Evolutionary conservation across 78 protist genomes (phyloP).

Genomic region (Dictyostelium capitatum): DNA sequence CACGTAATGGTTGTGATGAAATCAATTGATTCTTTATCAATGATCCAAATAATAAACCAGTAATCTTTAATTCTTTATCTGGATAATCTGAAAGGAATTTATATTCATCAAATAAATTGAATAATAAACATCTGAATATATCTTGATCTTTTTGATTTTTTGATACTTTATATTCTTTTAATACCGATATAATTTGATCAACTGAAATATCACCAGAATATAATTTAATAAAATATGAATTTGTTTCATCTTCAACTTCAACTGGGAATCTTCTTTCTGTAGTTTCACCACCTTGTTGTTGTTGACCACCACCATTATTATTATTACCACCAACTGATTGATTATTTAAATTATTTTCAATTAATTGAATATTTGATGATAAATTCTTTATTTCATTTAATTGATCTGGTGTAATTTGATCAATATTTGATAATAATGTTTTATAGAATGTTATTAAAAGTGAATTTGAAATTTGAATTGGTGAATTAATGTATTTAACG

Average conservation of each 20-base stretch:
- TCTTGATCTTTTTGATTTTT: slow-evolving; percentile 82
- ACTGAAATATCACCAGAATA: slow-evolving; percentile 81
- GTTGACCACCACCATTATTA: neutral
- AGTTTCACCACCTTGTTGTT: neutral
- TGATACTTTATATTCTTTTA: slow-evolving; percentile 81
- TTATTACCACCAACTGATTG: neutral
- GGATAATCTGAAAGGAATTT: slow-evolving; percentile 94
- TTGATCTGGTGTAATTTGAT: slow-evolving; percentile 24
- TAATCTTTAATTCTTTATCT: slow-evolving; percentile 92
- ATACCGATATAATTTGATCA: slow-evolving; percentile 72
- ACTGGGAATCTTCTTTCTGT: slow-evolving; percentile 67
- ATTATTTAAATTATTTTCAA: neutral
- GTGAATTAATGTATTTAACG: neutral
- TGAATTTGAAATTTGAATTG: slow-evolving; percentile 29
- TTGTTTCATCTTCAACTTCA: slow-evolving; percentile 93
- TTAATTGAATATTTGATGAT: slow-evolving; percentile 1
- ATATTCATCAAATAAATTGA: slow-evolving; percentile 96
- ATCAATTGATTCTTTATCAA: slow-evolving; percentile 93
- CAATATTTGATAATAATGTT: slow-evolving; percentile 9
- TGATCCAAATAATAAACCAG: slow-evolving; percentile 94
- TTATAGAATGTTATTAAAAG: slow-evolving; percentile 32
- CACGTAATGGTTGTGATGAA: slow-evolving; percentile 43
- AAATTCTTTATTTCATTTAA: neutral
- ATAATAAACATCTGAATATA: slow-evolving; percentile 93
- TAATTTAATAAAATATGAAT: slow-evolving; percentile 87